Percentiles rank a stretch among this genome's conserved stretches.
These are phyloP conservation scores for Triticum aestivum DNA, from an alignment of 176 grass and related monocot genomes.

Conservation along the genomic window IWGSC_CS_RefSeq_v2.1 NC_057806.1:8656773-8657272, in stretches of 20 bases:
- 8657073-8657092: background rate
- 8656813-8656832: slow-evolving; percentile 44
- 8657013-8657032: slow-evolving; percentile 29
- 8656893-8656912: background rate
- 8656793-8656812: slow-evolving; percentile 88
- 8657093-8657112: too few relatives aligned
- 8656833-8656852: slow-evolving; percentile 11
- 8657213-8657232: slow-evolving; percentile 43
- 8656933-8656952: background rate
- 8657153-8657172: too few relatives aligned
- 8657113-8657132: too few relatives aligned
- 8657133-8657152: too few relatives aligned
- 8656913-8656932: background rate
- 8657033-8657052: slow-evolving; percentile 32
- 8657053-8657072: background rate
- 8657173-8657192: too few relatives aligned
- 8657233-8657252: slow-evolving; percentile 86
- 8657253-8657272: slow-evolving; percentile 56
- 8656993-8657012: slow-evolving; percentile 36
- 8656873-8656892: background rate
- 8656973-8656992: background rate
- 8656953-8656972: background rate
- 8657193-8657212: slow-evolving; percentile 18
- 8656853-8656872: background rate
- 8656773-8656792: slow-evolving; percentile 24